Base-by-base conservation (phyloP, 306 rosid species). In the Rosa multiflora region DNA sequence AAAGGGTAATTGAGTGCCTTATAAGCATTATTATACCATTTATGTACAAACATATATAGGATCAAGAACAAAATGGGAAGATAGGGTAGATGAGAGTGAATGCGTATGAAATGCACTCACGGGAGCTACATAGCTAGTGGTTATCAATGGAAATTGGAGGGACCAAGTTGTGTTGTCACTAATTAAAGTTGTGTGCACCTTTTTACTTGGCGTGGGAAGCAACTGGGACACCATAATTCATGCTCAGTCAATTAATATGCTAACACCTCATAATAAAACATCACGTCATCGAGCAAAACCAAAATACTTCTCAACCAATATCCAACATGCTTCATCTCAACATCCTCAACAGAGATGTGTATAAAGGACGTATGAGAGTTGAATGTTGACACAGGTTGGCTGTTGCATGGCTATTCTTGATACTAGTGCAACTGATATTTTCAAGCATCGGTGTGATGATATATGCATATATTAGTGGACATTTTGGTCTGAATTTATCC, bases 201-300 rank as follows among this genome's bases (percentile, higher is more conserved):
- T 84, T 84, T 83, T 73, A 44, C 7, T 29, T 42, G 77, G 94
- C 94, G 91, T 85, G 94, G 90, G 91, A 85, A 75, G 78, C 94
- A 84, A 66, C 69, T 82, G 93, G 91, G 93, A 70, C 93, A 89
- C 81, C 75, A 29, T 77, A 82, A 70, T 82, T 86, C 80, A 69
- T 82, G 70, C 73, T 56, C 56, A 56, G 40, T 79, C 71, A 78
- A 71, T 82, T 82, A 73, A 80, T 29, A n/a, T 81, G 69, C 77
- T 81, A 77, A 76, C 63, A 74, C 79, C 77, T 76, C 79, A 71
- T 66, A 6, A 55, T 66, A 18, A 61, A 61, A 13, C 73, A 71
- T 76, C 85, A 68, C 80, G 47, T 52, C 44, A 62, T 52, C 32
- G 46, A 75, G 20, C 46, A 8, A 44, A 61, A 44, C 12, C 26